Evolutionary conservation across 129 eudicot genomes (phyloP).

Genomic region (Pulicaria dysenterica): DNA sequence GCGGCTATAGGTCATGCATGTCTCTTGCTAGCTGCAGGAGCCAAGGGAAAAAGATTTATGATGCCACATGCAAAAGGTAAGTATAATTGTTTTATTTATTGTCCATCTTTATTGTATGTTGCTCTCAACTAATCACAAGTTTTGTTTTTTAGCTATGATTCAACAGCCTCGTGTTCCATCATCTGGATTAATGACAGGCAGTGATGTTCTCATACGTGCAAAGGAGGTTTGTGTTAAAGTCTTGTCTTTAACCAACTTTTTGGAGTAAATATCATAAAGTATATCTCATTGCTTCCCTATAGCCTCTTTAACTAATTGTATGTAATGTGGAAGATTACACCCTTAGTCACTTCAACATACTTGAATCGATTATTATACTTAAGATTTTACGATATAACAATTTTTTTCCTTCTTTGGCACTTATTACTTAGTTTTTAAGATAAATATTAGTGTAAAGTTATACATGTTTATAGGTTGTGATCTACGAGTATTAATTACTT

Average conservation of each 20-base stretch:
- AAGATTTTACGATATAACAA: not conserved
- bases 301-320: not conserved
- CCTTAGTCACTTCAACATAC: not conserved
- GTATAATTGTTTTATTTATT: not conserved
- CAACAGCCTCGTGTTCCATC: constrained; percentile 76
- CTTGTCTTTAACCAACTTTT: not conserved
- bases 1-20: constrained; percentile 84
- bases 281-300: not conserved
- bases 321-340: not conserved
- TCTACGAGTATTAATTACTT: no score
- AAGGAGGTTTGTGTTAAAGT: constrained; percentile 60
- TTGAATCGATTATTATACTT: not conserved
- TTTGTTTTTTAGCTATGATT: constrained; percentile 64
- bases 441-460: no score
- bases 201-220: constrained; percentile 83
- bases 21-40: constrained; percentile 84
- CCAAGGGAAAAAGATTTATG: constrained; percentile 81
- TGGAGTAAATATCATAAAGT: not conserved
- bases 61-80: constrained; percentile 86
- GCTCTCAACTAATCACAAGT: constrained; percentile 14
- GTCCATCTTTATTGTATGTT: not conserved
- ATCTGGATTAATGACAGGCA: constrained; percentile 77
- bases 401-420: not conserved
- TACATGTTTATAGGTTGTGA: no score
- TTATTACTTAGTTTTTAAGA: not conserved